A percentile compares a stretch with the other conserved stretches of the same genome.
Conservation (phyloP, 2,329 filamentous ascomycete genomes). For the Ambrosiella beaveri region DNA sequence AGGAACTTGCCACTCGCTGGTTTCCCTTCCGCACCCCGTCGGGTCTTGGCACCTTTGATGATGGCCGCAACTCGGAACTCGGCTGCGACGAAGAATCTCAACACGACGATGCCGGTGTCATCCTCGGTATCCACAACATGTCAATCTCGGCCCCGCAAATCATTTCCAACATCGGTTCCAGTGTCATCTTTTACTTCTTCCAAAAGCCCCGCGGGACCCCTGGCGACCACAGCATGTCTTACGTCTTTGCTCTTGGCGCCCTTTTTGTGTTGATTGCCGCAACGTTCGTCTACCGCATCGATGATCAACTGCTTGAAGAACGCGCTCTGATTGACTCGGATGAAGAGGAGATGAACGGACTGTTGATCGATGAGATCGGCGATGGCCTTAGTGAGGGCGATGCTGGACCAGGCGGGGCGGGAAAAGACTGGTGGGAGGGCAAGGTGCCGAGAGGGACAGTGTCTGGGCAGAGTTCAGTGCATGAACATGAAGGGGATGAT, state of each 20-base stretch:
- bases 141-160: constrained; percentile 84
- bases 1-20: constrained; percentile 12
- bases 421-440: background rate
- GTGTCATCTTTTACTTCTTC: constrained; percentile 64
- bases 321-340: background rate
- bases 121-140: constrained; percentile 91
- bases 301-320: constrained; percentile 16
- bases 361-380: background rate
- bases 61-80: constrained; percentile 15
- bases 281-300: constrained; percentile 50
- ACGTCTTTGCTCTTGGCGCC: constrained; percentile 73
- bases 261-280: constrained; percentile 61
- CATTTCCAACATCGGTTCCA: constrained; percentile 69
- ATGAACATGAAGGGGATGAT: constrained; percentile 1
- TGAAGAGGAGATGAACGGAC: background rate
- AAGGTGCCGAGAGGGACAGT: background rate
- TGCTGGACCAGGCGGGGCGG: too few species aligned
- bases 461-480: background rate
- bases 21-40: constrained; percentile 11
- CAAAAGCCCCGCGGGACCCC: constrained; percentile 76
- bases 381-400: background rate
- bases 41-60: constrained; percentile 11
- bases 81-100: constrained; percentile 37
- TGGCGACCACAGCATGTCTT: constrained; percentile 72
- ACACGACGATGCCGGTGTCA: constrained; percentile 68